Evolutionary conservation across 2,329 filamentous ascomycete species (phyloP), one percentile per base, ranked within the genome.

Genomic region (Aspergillus pseudotamarii): DNA sequence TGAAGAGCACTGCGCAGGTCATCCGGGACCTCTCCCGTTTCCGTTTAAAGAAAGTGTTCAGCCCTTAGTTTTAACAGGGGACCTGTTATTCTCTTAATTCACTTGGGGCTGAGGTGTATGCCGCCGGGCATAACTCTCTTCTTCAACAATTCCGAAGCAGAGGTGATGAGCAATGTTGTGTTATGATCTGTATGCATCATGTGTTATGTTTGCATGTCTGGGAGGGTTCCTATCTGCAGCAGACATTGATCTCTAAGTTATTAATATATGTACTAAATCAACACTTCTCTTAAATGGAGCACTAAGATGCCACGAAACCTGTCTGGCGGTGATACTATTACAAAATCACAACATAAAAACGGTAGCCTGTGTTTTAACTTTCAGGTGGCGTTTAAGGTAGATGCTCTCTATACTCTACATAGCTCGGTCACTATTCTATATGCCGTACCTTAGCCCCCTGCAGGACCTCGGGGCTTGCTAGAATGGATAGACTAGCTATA

Each of bases 1-100:
- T 80, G 26, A 76, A 74, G 63, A 82, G 79, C 67, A 79, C 79
- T 3, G 77, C 74, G 63, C 72, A 80, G 67, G 80, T 82, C 5
- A 79, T 82, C 6, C 74, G 73, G 32, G 83, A 85, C 68, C 62
- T 85, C 57, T 66, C 76, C 26, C 73, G 73, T 26, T 77, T 81
- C 60, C 76, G 82, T 41, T 78, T 82, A 60, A 77, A 76, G 66
- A 84, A 83, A 77, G 82, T 84, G 1, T 84, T 84, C 61, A 65
- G 68, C 16, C 76, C 76, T 11, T 71, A 68, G 59, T 57, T 16
- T 38, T 34, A 4, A 11, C 23, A 30, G 14, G 46, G 10, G 38
- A 28, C 26, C 26, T 55, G 14, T 53, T 34, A 12, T 8, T 54
- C 26, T 26, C 41, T 41, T 48, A 23, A 9, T 36, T 14, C 16